These are phyloP conservation scores for Annulohypoxylon moriforme DNA, from an alignment of 495 filamentous ascomycete species.

Conservation along the genomic window DNA sequence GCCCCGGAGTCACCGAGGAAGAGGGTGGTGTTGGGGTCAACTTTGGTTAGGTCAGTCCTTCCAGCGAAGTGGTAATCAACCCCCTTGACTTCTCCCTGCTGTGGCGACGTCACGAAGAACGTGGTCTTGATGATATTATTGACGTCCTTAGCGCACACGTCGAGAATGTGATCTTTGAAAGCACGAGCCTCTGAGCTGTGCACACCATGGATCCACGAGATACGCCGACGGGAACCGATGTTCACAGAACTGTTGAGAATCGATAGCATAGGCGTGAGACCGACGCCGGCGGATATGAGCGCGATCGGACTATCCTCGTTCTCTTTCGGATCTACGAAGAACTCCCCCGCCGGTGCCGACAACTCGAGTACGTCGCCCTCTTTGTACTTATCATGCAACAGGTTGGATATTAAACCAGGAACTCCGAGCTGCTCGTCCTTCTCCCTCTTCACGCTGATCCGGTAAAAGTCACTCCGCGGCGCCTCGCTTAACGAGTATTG, in stretches of 20 bases:
- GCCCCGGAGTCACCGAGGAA: slow-evolving; percentile 64
- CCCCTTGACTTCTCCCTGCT: slow-evolving; percentile 61
- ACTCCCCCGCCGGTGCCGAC: slow-evolving; percentile 76
- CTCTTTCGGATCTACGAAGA: slow-evolving; percentile 66
- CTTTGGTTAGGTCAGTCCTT: slow-evolving; percentile 65
- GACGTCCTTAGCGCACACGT: slow-evolving; percentile 53
- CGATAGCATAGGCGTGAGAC: slow-evolving; percentile 73
- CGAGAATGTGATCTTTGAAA: slow-evolving; percentile 63
- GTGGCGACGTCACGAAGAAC: slow-evolving; percentile 56
- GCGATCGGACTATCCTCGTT: slow-evolving; percentile 63
- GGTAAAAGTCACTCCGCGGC: slow-evolving; percentile 68
- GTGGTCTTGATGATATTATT: slow-evolving; percentile 51
- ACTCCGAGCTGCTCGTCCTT: slow-evolving; percentile 59
- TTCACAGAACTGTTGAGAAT: slow-evolving; percentile 71
- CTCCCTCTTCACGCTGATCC: slow-evolving; percentile 78
- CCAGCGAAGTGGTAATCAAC: slow-evolving; percentile 66
- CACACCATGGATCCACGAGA: slow-evolving; percentile 73
- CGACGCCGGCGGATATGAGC: slow-evolving; percentile 76
- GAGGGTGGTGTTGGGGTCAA: slow-evolving; percentile 62
- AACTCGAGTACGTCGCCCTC: slow-evolving; percentile 71
- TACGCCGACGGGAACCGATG: slow-evolving; percentile 55
- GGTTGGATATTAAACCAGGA: slow-evolving; percentile 76
- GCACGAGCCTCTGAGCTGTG: slow-evolving; percentile 60
- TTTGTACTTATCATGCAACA: slow-evolving; percentile 70
- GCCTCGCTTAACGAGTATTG: slow-evolving; percentile 79